phyloP scores from a whole-genome alignment of 31 red algal species.

The Odonthalia washingtoniensis region DNA sequence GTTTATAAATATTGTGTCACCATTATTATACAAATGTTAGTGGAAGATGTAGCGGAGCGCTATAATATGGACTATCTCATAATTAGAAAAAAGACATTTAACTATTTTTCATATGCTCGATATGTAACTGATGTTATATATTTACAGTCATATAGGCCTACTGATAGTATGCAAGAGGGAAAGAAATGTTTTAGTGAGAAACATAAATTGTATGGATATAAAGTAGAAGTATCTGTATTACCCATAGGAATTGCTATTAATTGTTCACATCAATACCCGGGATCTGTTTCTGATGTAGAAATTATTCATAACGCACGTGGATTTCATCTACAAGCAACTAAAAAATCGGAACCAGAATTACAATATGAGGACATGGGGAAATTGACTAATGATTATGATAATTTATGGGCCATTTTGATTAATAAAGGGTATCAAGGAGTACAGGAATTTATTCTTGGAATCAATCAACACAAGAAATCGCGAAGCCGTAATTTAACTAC shows the following conservation, averaged over 20 bases:
- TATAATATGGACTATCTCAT: background rate
- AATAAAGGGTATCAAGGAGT: background rate
- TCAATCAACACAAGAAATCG: background rate
- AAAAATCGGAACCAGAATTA: background rate
- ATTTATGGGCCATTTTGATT: background rate
- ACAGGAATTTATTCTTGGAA: background rate
- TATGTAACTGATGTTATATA: constrained; percentile 36
- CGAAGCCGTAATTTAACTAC: constrained; percentile 15
- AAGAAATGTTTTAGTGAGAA: constrained; percentile 11
- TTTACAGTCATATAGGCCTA: constrained; percentile 7
- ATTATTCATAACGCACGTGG: background rate
- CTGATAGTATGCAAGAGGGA: constrained; percentile 18
- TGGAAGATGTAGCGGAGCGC: background rate
- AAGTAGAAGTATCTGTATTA: constrained; percentile 25
- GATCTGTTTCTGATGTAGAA: background rate
- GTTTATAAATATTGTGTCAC: background rate
- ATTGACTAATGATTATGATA: background rate
- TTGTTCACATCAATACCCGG: background rate
- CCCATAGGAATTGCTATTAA: background rate
- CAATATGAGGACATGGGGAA: background rate
- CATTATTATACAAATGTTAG: background rate
- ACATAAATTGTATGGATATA: constrained; percentile 25
- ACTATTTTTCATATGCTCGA: background rate
- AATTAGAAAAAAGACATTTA: background rate
- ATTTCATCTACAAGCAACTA: background rate